These are phyloP conservation scores for Colletotrichum noveboracense DNA, from an alignment of 2,329 filamentous ascomycete species.

Conservation along the genomic window DNA sequence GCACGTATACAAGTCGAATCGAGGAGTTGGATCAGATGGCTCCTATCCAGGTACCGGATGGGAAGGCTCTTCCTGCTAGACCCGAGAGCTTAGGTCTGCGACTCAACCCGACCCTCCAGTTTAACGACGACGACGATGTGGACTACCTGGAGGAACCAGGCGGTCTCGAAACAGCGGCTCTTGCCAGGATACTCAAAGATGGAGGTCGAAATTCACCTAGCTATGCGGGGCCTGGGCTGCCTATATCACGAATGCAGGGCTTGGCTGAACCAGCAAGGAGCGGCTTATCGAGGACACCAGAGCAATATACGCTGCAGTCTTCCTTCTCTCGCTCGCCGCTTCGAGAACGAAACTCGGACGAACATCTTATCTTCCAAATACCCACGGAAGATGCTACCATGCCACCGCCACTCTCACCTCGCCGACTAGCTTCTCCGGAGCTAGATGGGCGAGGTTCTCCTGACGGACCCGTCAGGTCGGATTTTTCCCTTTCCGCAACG, in stretches of 20 bases:
- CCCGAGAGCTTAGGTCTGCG: conserved; percentile 62
- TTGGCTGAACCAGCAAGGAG: neutral
- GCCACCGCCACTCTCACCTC: conserved; percentile 74
- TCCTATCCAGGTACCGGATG: conserved; percentile 54
- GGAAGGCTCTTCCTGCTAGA: conserved; percentile 78
- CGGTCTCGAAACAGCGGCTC: conserved; percentile 57
- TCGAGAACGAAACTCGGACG: conserved; percentile 33
- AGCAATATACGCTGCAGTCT: conserved; percentile 49
- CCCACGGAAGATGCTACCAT: conserved; percentile 65
- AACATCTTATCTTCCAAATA: conserved; percentile 47
- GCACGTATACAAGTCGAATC: conserved; percentile 90
- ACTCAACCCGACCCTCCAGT: conserved; percentile 39
- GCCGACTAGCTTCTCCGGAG: conserved; percentile 52
- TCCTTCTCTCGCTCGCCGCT: conserved; percentile 59
- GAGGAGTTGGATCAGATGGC: conserved; percentile 81
- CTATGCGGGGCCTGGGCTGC: neutral
- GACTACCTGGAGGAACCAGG: conserved; percentile 49
- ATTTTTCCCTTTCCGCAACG: conserved; percentile 35
- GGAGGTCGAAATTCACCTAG: neutral
- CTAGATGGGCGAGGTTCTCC: conserved; percentile 23
- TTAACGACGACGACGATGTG: conserved; percentile 44
- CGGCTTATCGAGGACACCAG: conserved; percentile 23
- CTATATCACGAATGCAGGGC: conserved; percentile 22
- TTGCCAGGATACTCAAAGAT: conserved; percentile 46
- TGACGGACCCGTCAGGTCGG: conserved; percentile 35